Evolutionary conservation across 208 protist genomes (phyloP), one percentile per base, ranked within the genome.

Genomic region (Trypanosoma theileri): DNA sequence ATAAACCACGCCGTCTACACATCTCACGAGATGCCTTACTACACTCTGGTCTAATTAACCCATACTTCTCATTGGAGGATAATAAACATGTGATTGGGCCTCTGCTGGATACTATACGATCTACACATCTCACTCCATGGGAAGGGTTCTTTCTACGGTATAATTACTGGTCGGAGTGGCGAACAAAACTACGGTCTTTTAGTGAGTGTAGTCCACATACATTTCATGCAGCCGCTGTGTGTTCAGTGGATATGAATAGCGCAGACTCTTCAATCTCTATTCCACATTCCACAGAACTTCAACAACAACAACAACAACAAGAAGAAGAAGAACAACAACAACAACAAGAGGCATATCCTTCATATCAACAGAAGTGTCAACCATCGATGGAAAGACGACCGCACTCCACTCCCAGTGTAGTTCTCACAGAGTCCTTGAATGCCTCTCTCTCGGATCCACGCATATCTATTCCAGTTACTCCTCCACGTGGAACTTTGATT

Each of bases 41-140:
- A 57, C 59, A 53, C 54, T 85, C 79, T 21, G 80, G 79, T 53
- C 77, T 80, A 24, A 55, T 88, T 4, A 85, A 88, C 68, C 70
- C 79, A 4, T 56, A 85, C 19, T 88, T 88, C 54, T 85, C 77
- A 17, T 59, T 88, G 10, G 31, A 55, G 7, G 55, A 85, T 61
- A 88, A 88, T 64, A 58, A 74, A 40, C 17, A 71, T 3, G 1
- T 63, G 11, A 66, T 88, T 44, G 83, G 83, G 0, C 83, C 83
- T 11, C 77, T 88, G n/a, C 31, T 88, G n/a, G 73, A 85, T 52
- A 57, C 65, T 3, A 45, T 85, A 17, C 67, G 63, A 2, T 76
- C 54, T 0, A n/a, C 56, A 1, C 66, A 79, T 56, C 53, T 88
- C 7, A 45, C 24, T 7, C 21, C 81, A 11, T 88, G 83, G 83